Base-by-base conservation (phyloP, 768 basidiomycete species). In the Macrolepiota albuminosa region DNA sequence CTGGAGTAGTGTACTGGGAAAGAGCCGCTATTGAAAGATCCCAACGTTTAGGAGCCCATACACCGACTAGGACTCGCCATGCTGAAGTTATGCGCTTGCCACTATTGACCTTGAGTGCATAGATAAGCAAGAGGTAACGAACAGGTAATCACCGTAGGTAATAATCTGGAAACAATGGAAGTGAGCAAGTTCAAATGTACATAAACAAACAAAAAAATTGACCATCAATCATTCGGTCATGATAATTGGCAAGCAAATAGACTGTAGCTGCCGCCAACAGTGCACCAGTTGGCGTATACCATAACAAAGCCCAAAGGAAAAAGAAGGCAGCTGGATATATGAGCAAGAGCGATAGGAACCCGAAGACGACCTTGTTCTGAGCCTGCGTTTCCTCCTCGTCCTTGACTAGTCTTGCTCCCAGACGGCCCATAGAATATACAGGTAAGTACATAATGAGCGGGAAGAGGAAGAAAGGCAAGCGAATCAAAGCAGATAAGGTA, bases 11-110 rank as follows among this genome's bases (percentile, higher is more conserved):
- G 69, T 91, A 93, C 58, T 83, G 86, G 14, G 85, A 78, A 54
- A 96, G 80, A 3, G 89, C 85, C n/a, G 83, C 69, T 29, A 90
- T 71, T 5, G 91, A 83, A 47, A 95, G 77, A 64, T 97, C 95
- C 86, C 88, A 92, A 48, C 75, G 78, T 70, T 84, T 86, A 6
- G 95, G 95, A 0, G 83, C 81, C 97, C 97, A 98, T 13, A 98
- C 85, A 7, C 95, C 97, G 63, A 98, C 84, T 14, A 99, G 82
- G n/a, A 97, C 86, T 56, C 93, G 87, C 95, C 96, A 99, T n/a
- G 95, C 87, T 6, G 95, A 92, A 18, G 89, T 80, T 51, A 96
- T 81, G 45, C 90, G 91, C 73, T 95, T 96, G 52, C 86, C 84
- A 34, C 94, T 94, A 68, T n/a, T n/a, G 59, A 57, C n/a, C 16